phyloP scores from a whole-genome alignment of 805 yeast species.

The Kluyveromyces lactis region DNA sequence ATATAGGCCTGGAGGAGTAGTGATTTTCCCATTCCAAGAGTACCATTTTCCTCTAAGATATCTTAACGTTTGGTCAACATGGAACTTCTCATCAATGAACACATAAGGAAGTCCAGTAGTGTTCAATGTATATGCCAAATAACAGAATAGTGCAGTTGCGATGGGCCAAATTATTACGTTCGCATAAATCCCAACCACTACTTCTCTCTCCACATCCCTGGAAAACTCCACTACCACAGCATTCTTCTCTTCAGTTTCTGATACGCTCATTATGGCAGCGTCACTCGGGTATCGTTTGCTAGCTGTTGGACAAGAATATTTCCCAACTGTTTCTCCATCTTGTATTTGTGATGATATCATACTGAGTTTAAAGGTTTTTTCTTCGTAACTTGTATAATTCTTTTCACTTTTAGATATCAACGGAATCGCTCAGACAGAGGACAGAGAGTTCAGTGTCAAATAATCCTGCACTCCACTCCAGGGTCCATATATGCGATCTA shows the following conservation, averaged over 20 bases:
- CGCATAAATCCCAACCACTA: slow-evolving; percentile 22
- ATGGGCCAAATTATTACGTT: slow-evolving; percentile 30
- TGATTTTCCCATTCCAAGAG: slow-evolving; percentile 83
- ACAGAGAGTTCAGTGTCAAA: no score
- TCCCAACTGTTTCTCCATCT: no score
- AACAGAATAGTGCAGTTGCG: slow-evolving; percentile 18
- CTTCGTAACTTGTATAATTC: no score
- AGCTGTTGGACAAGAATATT: no score
- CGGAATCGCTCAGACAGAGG: no score
- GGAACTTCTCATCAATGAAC: slow-evolving; percentile 68
- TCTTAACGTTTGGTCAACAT: slow-evolving; percentile 65
- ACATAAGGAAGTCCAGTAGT: slow-evolving; percentile 24
- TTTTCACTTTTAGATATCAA: no score
- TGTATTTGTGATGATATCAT: no score
- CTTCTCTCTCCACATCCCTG: slow-evolving; percentile 24
- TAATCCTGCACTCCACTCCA: no score
- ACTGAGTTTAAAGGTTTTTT: no score
- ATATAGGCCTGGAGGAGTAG: slow-evolving; percentile 95
- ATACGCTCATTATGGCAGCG: slow-evolving; percentile 2
- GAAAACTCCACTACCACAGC: slow-evolving; percentile 1
- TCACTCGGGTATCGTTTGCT: no score
- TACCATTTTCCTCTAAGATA: slow-evolving; percentile 54
- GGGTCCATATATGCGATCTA: no score
- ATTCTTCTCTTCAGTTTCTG: not conserved
- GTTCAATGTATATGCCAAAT: slow-evolving; percentile 24